Evolutionary conservation across 441 rosid species (phyloP), one percentile per base, ranked within the genome.

Genomic region (Macaranga tanarius): DNA sequence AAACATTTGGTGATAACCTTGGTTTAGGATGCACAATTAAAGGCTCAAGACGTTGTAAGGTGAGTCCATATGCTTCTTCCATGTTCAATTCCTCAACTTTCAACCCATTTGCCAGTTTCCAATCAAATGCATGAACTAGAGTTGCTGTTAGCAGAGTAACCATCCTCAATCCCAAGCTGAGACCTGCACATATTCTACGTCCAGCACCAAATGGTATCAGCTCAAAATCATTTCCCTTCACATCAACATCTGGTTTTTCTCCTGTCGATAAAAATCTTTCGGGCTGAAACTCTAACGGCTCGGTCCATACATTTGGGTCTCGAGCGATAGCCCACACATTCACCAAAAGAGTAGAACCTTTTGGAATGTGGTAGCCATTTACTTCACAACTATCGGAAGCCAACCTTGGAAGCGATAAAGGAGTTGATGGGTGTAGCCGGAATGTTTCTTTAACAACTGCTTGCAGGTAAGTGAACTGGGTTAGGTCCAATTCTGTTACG

Each of bases 151-250:
- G 34, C 7, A 92, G 72, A 31, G 85, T 92, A 26, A 92, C 90
- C 83, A 84, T 90, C 6, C 92, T 81, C 77, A 92, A 26, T 28
- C 96, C 97, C 63, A 90, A 54, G 72, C 79, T 92, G 82, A 92
- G 23, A 7, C 96, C 97, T 0, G 91, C 97, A 44, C 97, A 92
- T 5, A 92, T 87, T 76, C 96, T 86, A 6, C 96, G 86, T n/a
- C 97, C 96, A 0, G 93, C 93, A 22, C 97, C 93, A 44, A 90
- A 92, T 1, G 97, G 97, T 72, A 90, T 92, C 0, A 92, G 79
- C 82, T 90, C 97, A 45, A 82, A 92, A 38, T 92, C 92, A 47
- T 67, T 88, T 2, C 97, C 97, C 70, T 74, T 87, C 4, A 90
- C 86, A 56, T 92, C 97, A 0, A 83, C 92, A 3, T 79, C 75